phyloP scores from a whole-genome alignment of 78 protist genomes.

The Protostelium mycophagum region DNA sequence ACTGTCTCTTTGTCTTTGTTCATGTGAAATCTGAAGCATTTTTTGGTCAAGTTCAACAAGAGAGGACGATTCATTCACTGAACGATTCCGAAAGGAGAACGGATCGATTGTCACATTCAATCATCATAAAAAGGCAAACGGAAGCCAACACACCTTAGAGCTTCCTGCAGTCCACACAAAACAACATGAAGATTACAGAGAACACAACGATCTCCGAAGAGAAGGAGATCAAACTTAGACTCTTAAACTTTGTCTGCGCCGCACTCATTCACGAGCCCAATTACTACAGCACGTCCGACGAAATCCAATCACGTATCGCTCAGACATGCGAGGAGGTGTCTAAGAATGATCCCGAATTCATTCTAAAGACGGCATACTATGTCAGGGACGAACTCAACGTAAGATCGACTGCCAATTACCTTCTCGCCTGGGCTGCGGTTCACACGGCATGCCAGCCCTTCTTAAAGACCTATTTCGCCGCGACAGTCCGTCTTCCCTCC shows the following conservation, averaged over 20 bases:
- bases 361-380: constrained; percentile 70
- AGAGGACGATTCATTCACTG: too few species aligned
- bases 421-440: constrained; percentile 47
- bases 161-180: background rate
- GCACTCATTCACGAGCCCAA: constrained; percentile 67
- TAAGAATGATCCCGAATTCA: constrained; percentile 71
- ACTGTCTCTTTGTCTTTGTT: too few species aligned
- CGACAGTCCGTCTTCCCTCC: constrained; percentile 62
- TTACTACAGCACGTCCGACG: background rate
- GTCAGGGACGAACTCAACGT: constrained; percentile 71
- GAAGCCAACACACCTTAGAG: background rate
- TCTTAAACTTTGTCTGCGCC: constrained; percentile 62
- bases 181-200: background rate
- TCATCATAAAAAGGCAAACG: background rate
- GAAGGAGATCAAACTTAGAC: constrained; percentile 20
- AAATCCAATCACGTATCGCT: constrained; percentile 9
- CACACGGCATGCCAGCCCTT: constrained; percentile 34
- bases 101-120: too few species aligned
- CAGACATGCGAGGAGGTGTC: constrained; percentile 17
- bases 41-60: too few species aligned
- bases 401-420: constrained; percentile 73
- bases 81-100: too few species aligned
- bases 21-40: too few species aligned
- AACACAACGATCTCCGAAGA: constrained; percentile 7
- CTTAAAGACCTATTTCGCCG: constrained; percentile 45